Evolutionary conservation across 2,329 filamentous ascomycete species (phyloP).

Genomic region (Colletotrichum australisinense): DNA sequence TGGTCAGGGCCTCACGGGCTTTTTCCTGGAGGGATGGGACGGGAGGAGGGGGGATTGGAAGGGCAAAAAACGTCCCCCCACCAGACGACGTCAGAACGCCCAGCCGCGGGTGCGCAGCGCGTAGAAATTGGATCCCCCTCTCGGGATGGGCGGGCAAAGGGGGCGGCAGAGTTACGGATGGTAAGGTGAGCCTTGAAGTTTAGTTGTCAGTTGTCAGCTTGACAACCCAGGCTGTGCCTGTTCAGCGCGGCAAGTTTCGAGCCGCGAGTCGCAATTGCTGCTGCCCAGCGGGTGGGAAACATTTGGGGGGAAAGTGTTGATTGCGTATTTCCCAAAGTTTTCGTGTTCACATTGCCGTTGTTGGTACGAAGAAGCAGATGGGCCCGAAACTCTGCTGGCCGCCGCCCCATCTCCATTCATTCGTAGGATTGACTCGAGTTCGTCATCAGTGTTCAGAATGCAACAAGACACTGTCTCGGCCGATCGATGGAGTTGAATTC

Average conservation of each 20-base stretch:
- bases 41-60: not conserved
- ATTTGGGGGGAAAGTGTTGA: not conserved
- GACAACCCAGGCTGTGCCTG: constrained; percentile 16
- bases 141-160: constrained; percentile 7
- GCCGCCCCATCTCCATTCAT: not conserved
- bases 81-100: constrained; percentile 28
- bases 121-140: not conserved
- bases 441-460: constrained; percentile 23
- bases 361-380: not conserved
- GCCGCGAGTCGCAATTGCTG: not conserved
- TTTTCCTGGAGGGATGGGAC: not conserved
- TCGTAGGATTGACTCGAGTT: not conserved
- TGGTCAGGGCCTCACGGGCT: not conserved
- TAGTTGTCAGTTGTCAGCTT: constrained; percentile 2
- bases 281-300: not conserved
- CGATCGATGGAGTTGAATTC: not conserved
- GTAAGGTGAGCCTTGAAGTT: not conserved
- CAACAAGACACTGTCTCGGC: constrained; percentile 30
- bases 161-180: not conserved
- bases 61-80: not conserved
- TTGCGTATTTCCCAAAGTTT: not conserved
- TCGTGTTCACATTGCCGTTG: not conserved
- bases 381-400: not conserved
- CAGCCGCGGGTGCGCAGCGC: not conserved
- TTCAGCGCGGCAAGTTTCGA: constrained; percentile 6